phyloP scores from a whole-genome alignment of 257 asterid species.

The Gentiana dahurica region DNA sequence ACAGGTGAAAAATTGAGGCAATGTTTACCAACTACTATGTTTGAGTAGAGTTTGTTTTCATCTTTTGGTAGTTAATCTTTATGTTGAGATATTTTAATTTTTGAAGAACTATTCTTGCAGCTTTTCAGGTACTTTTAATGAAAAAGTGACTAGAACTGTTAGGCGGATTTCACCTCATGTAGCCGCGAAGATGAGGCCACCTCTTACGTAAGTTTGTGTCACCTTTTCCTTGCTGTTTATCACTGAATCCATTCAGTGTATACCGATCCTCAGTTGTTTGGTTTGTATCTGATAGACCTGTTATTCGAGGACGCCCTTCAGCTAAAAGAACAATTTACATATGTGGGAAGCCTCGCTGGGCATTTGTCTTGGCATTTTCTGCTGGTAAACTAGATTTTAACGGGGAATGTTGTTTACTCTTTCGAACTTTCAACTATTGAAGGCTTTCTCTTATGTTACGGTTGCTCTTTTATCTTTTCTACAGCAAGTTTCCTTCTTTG shows the following conservation, averaged over 20 bases:
- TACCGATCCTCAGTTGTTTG: conserved; percentile 1
- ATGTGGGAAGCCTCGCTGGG: conserved; percentile 93
- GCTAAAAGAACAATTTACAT: conserved; percentile 60
- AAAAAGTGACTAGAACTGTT: conserved; percentile 74
- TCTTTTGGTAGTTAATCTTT: too few species aligned
- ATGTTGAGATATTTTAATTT: background rate
- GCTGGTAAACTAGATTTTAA: conserved; percentile 25
- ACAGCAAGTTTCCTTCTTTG: conserved; percentile 76
- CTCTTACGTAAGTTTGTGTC: conserved; percentile 52
- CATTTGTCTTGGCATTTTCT: conserved; percentile 54
- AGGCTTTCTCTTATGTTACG: background rate
- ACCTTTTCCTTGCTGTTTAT: background rate
- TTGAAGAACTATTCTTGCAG: conserved; percentile 25
- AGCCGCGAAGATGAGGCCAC: conserved; percentile 96
- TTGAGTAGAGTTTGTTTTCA: too few species aligned
- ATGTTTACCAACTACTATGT: too few species aligned
- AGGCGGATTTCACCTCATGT: conserved; percentile 86
- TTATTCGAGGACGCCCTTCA: conserved; percentile 94
- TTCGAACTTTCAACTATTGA: background rate
- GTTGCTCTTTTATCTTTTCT: conserved; percentile 6
- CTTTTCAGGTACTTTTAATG: conserved; percentile 89
- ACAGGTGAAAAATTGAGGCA: too few species aligned
- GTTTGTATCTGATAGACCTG: conserved; percentile 52
- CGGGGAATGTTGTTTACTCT: background rate
- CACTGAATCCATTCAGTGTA: too few species aligned